A percentile compares a stretch with the other conserved stretches of the same genome.
phyloP scores from a whole-genome alignment of 805 yeast genomes.

The Candida schatavii region DNA sequence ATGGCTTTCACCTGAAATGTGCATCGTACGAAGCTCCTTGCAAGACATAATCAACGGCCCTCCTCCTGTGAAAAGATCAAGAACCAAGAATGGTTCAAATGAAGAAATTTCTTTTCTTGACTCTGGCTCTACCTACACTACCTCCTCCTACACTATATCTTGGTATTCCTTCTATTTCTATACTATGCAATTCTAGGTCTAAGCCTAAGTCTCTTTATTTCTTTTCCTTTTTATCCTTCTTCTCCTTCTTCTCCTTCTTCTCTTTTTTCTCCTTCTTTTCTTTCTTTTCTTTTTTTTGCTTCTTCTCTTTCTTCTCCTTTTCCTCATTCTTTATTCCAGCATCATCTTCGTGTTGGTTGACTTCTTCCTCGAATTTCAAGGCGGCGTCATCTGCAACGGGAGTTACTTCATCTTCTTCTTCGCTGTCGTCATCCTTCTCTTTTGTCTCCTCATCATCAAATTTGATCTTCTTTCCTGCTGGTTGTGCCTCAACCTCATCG shows the following conservation, averaged over 20 bases:
- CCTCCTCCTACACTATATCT: too few relatives aligned
- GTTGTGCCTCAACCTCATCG: conserved; percentile 9
- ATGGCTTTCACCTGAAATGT: too few relatives aligned
- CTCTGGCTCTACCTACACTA: too few relatives aligned
- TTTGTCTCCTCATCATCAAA: conserved; percentile 28
- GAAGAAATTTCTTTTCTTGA: too few relatives aligned
- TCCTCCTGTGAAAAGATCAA: too few relatives aligned
- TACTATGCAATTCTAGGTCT: not conserved
- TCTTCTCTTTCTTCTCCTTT: conserved; percentile 12
- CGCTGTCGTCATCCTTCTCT: conserved; percentile 10
- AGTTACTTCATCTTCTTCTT: conserved; percentile 10
- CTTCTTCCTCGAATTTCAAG: too few relatives aligned
- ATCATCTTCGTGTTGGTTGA: conserved; percentile 18
- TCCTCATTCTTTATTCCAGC: conserved; percentile 14
- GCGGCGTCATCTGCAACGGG: conserved; percentile 11
- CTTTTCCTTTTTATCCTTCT: conserved; percentile 26
- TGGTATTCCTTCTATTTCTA: too few relatives aligned
- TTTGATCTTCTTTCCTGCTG: conserved; percentile 22
- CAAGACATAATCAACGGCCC: too few relatives aligned
- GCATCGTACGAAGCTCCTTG: too few relatives aligned
- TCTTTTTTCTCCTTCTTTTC: conserved; percentile 19
- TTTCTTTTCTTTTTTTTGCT: conserved; percentile 12
- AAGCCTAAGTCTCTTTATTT: conserved; percentile 14
- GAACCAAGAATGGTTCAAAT: too few relatives aligned
- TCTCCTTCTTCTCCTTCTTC: conserved; percentile 20